These are phyloP conservation scores for Sarocladium oryzae DNA, from an alignment of 2,329 filamentous ascomycete species.

Conservation along the genomic window DNA sequence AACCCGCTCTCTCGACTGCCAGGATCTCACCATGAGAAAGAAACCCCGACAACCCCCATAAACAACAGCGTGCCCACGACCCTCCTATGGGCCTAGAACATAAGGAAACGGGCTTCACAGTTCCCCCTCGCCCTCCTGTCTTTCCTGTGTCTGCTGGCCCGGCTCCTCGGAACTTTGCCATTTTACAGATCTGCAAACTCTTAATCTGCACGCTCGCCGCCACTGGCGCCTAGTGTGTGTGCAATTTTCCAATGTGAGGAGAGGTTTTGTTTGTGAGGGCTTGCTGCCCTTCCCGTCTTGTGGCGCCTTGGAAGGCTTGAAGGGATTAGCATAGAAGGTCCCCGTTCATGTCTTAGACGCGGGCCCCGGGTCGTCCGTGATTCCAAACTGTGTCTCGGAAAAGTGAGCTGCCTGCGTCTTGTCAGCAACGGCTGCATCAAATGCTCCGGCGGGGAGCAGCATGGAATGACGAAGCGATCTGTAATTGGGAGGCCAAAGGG, in stretches of 20 bases:
- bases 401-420: neutral
- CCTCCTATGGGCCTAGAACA: constrained; percentile 4
- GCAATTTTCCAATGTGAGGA: no score
- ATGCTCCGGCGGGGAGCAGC: neutral
- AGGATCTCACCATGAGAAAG: no score
- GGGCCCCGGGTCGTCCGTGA: neutral
- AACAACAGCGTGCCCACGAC: no score
- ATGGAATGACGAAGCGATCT: neutral
- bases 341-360: neutral
- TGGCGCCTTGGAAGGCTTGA: neutral
- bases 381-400: neutral
- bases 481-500: neutral
- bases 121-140: no score
- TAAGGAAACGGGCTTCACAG: no score
- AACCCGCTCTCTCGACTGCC: no score
- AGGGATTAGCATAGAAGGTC: neutral
- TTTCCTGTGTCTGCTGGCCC: neutral
- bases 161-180: constrained; percentile 4
- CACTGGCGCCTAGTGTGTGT: constrained; percentile 1
- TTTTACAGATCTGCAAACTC: constrained; percentile 3
- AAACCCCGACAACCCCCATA: no score
- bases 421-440: neutral
- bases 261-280: no score
- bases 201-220: neutral
- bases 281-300: neutral